Evolutionary conservation across 768 basidiomycete species (phyloP), one percentile per base, ranked within the genome.

Genomic region (Termitomyces sp.): DNA sequence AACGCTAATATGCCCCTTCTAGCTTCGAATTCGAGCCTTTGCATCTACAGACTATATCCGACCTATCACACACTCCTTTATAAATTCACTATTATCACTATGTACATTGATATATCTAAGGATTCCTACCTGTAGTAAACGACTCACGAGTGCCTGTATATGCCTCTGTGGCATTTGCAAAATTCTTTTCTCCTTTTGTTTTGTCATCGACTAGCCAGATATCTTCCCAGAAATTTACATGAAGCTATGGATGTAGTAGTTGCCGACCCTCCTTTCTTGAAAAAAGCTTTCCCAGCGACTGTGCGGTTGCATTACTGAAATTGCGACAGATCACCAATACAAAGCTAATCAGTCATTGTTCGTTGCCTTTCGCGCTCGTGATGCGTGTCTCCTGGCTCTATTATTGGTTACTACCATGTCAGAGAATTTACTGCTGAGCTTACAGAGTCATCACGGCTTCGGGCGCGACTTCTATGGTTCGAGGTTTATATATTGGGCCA

Each of bases 201-300:
- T 25, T 25, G 25, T 25, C 25, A 25, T 25, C 25, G 72, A 81
- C 62, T 76, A 80, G 52, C 78, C 79, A 34, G 76, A 77, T 34
- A 66, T 58, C 6, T 71, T 79, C 59, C 79, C 80, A 2, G 72
- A 71, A 46, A 61, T 11, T 53, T 79, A 29, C 69, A 65, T 34
- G 74, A 66, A 25, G 63, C 59, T 14, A 66, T 81, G 9, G 80
- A 81, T 58, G 61, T 81, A 17, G 75, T 70, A 0, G 70, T 82
- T 34, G 76, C 73, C 1, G 81, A 82, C 59, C 81, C 81, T 12
- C 79, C 80, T 3, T 82, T 79, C 59, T 66, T 82, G 40, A 80
- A 80, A 52, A 80, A 70, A 6, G 11, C 43, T 56, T 7, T n/a
- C 38, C 49, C 47, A 68, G 45, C 36, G 10, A 12, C 43, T 56